Base-by-base conservation (phyloP, 805 yeast species). In the Yarrowia porcina region DNA sequence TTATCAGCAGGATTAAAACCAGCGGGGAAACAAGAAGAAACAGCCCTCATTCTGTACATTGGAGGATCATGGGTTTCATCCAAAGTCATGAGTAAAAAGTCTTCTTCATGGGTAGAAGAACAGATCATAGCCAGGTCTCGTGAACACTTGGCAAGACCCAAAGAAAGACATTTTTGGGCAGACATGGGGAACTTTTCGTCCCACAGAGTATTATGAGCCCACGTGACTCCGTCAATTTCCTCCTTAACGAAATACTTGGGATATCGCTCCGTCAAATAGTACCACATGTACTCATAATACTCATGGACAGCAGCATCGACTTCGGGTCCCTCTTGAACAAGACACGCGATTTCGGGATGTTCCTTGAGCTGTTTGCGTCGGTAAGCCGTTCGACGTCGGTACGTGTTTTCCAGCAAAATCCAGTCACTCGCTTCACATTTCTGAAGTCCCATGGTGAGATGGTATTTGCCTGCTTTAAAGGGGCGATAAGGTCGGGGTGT, bases 1-100 rank as follows among this genome's bases (percentile, higher is more conserved):
- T 86, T 87, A 63, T 80, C 71, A 66, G 79, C 70, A 72, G 7
- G 93, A 91, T 69, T 84, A 83, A 72, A 88, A 87, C 2, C 93
- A 91, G 2, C 87, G 82, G 1, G 93, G 89, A 67, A 86, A 86
- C 12, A 85, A 83, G 30, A 85, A 79, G 8, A 39, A 2, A 56
- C 81, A 74, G 10, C 84, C 82, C 1, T 83, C 84, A 63, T 86
- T 75, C 52, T 85, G 70, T 32, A 80, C 76, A 69, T 86, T n/a
- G 59, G 59, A 17, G 59, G 59, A 87, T 56, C 68, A 63, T 63
- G 60, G 32, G 71, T 69, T 67, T 86, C 91, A 62, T 82, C 83
- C n/a, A 79, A 78, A 64, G 81, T 69, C 67, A 88, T 67, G 8
- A 88, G 72, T 39, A 88, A 69, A 62, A 85, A 78, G 69, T 88